These are phyloP conservation scores for Dianthus caryophyllus DNA, from an alignment of 148 eudicot species.

Conservation along the genomic window DNA sequence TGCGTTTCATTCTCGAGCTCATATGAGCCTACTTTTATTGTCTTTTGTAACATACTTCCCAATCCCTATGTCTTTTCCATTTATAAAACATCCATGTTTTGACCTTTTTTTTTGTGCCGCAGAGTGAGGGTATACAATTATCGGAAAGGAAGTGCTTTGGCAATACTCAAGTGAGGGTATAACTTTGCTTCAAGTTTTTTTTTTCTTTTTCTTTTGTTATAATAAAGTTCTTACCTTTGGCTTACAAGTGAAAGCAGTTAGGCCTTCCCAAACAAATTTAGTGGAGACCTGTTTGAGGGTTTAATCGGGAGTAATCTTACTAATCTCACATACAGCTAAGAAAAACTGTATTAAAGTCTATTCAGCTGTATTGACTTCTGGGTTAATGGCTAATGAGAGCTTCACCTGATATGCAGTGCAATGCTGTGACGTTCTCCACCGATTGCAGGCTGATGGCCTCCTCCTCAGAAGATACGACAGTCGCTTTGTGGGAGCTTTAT, in stretches of 20 bases:
- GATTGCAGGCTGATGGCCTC: conserved; percentile 65
- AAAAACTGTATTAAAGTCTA: neutral
- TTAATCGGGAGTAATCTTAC: no score
- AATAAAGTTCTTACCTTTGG: no score
- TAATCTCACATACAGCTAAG: no score
- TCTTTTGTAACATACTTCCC: neutral
- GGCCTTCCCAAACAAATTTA: no score
- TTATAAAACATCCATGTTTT: no score
- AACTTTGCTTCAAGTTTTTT: conserved; percentile 4
- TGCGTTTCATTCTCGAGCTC: conserved; percentile 1
- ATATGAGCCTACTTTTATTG: neutral
- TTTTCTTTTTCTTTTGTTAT: no score
- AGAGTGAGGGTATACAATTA: conserved; percentile 79
- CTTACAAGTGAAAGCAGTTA: no score
- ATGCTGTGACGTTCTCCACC: conserved; percentile 67
- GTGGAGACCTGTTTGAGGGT: no score
- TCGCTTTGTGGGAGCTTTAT: conserved; percentile 78
- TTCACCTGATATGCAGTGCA: conserved; percentile 47
- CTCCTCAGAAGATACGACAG: conserved; percentile 67
- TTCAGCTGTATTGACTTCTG: neutral
- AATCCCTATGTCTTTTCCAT: neutral
- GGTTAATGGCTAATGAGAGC: no score
- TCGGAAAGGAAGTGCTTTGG: conserved; percentile 76
- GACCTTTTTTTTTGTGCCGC: conserved; percentile 15
- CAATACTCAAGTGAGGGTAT: conserved; percentile 76